phyloP scores from a whole-genome alignment of 148 eudicot species.

The Silene conica region DNA sequence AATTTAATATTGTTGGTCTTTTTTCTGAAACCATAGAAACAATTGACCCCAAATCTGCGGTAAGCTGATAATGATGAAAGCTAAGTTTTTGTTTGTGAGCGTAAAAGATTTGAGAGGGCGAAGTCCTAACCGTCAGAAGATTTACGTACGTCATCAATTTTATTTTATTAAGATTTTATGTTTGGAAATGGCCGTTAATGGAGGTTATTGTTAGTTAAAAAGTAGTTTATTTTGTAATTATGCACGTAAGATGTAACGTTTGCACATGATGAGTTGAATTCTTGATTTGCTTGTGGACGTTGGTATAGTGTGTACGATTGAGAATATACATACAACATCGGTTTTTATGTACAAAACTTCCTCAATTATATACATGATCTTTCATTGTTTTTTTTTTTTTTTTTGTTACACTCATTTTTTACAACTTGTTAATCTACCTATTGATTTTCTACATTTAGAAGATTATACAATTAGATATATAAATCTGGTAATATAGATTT shows the following conservation, averaged over 20 bases:
- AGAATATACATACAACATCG: no score
- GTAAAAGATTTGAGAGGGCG: neutral
- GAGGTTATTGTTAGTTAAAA: neutral
- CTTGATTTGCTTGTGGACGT: neutral
- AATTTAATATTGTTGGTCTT: no score
- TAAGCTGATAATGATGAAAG: neutral
- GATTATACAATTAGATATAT: no score
- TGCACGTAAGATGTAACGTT: neutral
- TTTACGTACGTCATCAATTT: no score
- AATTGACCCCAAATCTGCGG: neutral
- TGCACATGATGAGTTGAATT: neutral
- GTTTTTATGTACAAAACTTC: no score
- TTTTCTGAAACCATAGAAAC: neutral
- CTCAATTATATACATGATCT: no score
- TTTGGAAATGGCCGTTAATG: neutral
- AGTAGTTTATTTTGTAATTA: neutral
- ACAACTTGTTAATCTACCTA: no score
- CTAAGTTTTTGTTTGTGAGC: neutral
- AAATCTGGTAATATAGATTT: no score
- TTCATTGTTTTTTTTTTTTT: no score
- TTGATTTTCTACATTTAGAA: no score
- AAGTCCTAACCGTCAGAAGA: neutral
- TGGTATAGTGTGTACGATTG: neutral
- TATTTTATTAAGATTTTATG: neutral
- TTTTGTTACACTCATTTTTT: no score